These are phyloP conservation scores for Xylaria hypoxylon DNA, from an alignment of 2,329 filamentous ascomycete genomes.

Conservation along the genomic window DNA sequence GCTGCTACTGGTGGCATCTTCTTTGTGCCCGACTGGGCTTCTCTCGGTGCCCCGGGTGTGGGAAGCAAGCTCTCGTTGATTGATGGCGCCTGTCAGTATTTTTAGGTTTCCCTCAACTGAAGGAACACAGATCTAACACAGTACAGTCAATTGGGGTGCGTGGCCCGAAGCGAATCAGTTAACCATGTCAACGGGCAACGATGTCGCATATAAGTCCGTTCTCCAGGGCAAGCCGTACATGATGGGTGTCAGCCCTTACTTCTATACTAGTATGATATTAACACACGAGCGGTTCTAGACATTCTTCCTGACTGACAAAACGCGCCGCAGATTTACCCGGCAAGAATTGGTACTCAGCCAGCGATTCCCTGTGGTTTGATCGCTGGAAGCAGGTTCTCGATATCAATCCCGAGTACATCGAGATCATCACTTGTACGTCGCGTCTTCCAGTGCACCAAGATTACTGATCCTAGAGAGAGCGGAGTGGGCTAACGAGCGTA, in stretches of 20 bases:
- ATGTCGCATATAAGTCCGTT: slow-evolving; percentile 54
- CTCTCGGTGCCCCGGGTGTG: slow-evolving; percentile 54
- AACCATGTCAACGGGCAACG: slow-evolving; percentile 55
- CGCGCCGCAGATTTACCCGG: slow-evolving; percentile 56
- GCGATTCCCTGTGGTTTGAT: slow-evolving; percentile 65
- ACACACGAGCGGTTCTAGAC: background rate
- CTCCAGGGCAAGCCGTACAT: slow-evolving; percentile 61
- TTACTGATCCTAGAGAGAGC: background rate
- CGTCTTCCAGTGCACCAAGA: background rate
- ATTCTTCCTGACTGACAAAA: slow-evolving; percentile 16
- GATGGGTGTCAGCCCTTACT: slow-evolving; percentile 59
- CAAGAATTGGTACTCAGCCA: slow-evolving; percentile 66
- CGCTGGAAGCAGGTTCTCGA: slow-evolving; percentile 66
- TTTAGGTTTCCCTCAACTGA: background rate
- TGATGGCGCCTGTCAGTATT: slow-evolving; percentile 49
- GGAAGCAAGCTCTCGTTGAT: slow-evolving; percentile 42
- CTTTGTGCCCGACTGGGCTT: slow-evolving; percentile 61
- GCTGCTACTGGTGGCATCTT: slow-evolving; percentile 53
- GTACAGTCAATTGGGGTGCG: slow-evolving; percentile 61
- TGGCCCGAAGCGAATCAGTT: slow-evolving; percentile 59
- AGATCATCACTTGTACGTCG: slow-evolving; percentile 65
- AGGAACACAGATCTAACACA: slow-evolving; percentile 29
- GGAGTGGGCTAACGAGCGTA: slow-evolving; percentile 37
- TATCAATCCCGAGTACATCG: slow-evolving; percentile 63
- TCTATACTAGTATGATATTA: slow-evolving; percentile 52